These are phyloP conservation scores for Sanghuangporus weigelae DNA, from an alignment of 1,284 basidiomycete genomes.

Conservation along the genomic window DNA sequence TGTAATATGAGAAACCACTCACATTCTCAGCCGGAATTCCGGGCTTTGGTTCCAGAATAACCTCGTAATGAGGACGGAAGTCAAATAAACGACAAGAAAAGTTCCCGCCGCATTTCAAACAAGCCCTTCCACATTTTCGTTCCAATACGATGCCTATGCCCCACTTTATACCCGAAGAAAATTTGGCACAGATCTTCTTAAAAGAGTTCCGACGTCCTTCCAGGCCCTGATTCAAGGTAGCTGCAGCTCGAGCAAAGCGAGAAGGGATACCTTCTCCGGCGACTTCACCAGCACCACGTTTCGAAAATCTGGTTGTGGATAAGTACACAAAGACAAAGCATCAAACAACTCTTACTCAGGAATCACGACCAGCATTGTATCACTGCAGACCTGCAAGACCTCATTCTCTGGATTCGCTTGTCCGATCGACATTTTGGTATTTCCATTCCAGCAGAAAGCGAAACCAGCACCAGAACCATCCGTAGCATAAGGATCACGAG, in stretches of 20 bases:
- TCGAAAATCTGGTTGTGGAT: constrained; percentile 9
- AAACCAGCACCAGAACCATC: constrained; percentile 84
- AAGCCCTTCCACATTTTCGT: constrained; percentile 78
- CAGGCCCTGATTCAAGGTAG: constrained; percentile 1
- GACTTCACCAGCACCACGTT: not conserved
- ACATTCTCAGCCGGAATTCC: constrained; percentile 49
- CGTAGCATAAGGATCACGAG: constrained; percentile 78
- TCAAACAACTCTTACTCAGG: constrained; percentile 60
- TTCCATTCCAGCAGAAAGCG: constrained; percentile 80
- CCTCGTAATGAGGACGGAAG: constrained; percentile 81
- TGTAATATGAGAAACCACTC: constrained; percentile 19
- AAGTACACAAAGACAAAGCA: constrained; percentile 15
- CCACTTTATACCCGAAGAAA: constrained; percentile 87
- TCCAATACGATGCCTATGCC: constrained; percentile 86
- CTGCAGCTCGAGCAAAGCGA: not conserved
- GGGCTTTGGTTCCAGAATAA: constrained; percentile 57
- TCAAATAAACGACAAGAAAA: constrained; percentile 75
- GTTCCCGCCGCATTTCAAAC: constrained; percentile 55
- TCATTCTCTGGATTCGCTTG: constrained; percentile 74
- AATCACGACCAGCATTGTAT: constrained; percentile 77
- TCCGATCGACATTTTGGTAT: constrained; percentile 70
- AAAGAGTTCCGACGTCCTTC: constrained; percentile 7
- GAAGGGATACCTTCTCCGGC: not conserved
- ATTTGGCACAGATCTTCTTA: constrained; percentile 69
- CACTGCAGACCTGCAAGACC: constrained; percentile 79